Evolutionary conservation across 2,329 filamentous ascomycete species (phyloP), one percentile per base, ranked within the genome.

Genomic region (Aspergillus ochraceoroseus): DNA sequence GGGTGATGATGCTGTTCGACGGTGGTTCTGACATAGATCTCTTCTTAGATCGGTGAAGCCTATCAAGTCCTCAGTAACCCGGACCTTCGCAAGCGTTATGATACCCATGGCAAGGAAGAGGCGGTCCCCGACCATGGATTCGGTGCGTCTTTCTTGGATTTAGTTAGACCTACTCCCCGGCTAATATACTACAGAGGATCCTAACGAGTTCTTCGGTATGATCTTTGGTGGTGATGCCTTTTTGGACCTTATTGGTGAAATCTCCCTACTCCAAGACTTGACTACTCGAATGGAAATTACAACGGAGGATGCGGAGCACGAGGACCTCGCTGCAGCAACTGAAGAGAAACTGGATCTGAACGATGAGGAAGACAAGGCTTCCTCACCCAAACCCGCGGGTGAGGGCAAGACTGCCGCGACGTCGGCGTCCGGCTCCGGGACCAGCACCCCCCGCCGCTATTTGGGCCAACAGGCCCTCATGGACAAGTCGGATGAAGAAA

Each of bases 221-320:
- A 98, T 98, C 55, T 98, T 98, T 61, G 92, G 92, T 54, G 92
- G 92, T 46, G 90, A 95, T 56, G 88, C 90, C 8, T 98, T 98
- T 59, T 75, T 84, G 46, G 90, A 98, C 71, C 87, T 92, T 75
- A 96, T 98, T 59, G 92, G 92, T 53, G 92, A 98, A 74, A 95
- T 98, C 55, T 92, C 87, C 35, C 79, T 98, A 43, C 95, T 98
- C 86, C 96, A 95, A 72, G 92, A 98, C 60, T 76, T 98, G 39
- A 96, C 90, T 12, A 87, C 88, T 58, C 95, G 89, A 30, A 96
- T 98, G 90, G 92, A 98, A 58, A 96, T 98, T 53, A 89, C 87
- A 13, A 90, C 88, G 81, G 75, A 85, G 41, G 81, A 82, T 46
- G 79, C 80, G 64, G 86, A 87, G 56, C 83, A 85, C 52, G 80